Evolutionary conservation across 306 rosid species (phyloP).

Genomic region (Begonia masoniana): DNA sequence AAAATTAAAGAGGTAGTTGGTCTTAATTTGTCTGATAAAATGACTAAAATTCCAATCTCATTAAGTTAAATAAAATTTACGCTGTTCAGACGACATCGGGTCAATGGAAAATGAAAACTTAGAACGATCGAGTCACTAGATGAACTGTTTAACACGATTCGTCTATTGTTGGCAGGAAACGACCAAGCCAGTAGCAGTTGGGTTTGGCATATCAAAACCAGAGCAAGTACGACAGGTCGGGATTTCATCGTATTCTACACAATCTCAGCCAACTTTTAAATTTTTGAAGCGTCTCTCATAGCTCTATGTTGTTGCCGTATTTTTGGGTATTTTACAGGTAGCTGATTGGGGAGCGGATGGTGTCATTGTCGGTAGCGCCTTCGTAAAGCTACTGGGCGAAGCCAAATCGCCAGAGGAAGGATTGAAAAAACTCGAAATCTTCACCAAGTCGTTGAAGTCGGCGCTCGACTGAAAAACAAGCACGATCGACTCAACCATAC

Average conservation of each 20-base stretch:
- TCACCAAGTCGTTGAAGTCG: slow-evolving; percentile 34
- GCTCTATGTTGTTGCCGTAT: background rate
- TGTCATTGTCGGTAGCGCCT: slow-evolving; percentile 85
- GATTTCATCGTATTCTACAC: background rate
- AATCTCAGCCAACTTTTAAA: too few species aligned
- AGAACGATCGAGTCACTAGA: too few species aligned
- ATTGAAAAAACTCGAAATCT: slow-evolving; percentile 51
- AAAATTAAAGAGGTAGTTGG: slow-evolving; percentile 71
- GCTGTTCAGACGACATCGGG: too few species aligned
- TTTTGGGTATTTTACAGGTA: slow-evolving; percentile 23
- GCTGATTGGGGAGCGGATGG: slow-evolving; percentile 96
- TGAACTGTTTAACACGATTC: too few species aligned
- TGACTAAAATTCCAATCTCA: too few species aligned
- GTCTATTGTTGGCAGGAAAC: slow-evolving; percentile 33
- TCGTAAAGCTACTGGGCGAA: slow-evolving; percentile 71
- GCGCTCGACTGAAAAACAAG: slow-evolving; percentile 21
- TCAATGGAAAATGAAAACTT: too few species aligned
- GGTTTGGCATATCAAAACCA: slow-evolving; percentile 85
- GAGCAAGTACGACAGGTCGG: slow-evolving; percentile 77
- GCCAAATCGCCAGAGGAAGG: slow-evolving; percentile 77
- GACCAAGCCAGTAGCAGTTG: slow-evolving; percentile 84
- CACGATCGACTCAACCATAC: too few species aligned
- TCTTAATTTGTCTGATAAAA: background rate
- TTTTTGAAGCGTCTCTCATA: too few species aligned
- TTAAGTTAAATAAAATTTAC: too few species aligned